Base-by-base conservation (phyloP, 192 early-diverging fungal species). In the Backusella sp. region DNA sequence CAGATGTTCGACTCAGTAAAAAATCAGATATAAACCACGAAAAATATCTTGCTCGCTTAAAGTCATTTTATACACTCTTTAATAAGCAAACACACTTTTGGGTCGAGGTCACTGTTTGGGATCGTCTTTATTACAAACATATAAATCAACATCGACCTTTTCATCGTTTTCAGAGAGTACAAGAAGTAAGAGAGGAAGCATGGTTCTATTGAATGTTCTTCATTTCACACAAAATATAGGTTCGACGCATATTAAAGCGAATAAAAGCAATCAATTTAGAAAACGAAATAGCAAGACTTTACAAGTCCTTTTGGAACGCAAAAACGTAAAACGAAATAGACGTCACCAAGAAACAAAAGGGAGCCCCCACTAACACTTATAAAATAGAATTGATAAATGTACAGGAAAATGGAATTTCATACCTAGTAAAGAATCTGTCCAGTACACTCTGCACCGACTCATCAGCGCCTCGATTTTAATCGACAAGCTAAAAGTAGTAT, bases 71-170 rank as follows among this genome's bases (percentile, higher is more conserved):
- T 26, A 19, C 21, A 19, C 37, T 44, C 3, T 66, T 79, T 44
- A 4, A 49, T 37, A n/a, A 42, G 6, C 34, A 36, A 65, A 41
- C 4, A 14, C 39, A 46, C 23, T 76, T 81, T 69, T 81, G 80
- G 80, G 41, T 71, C 21, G 80, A 81, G 32, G 72, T 81, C 0
- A 70, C 76, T 2, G 9, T 81, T 19, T 42, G 73, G 30, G 76
- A 81, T 21, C 49, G 69, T 30, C 49, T 77, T 30, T 37, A 76
- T 44, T 81, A 81, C 35, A 81, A 77, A 44, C 66, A 77, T 52
- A 44, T 62, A 8, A 81, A 81, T 56, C 80, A 81, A 37, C 80
- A 81, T 44, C 72, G 80, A 1, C 80, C 74, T 32, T 81, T 77
- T 41, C 75, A 68, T 23, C 68, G 75, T 8, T 81, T 77, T 26